phyloP scores from a whole-genome alignment of 495 filamentous ascomycete species.

The Ascobolus immersus region DNA sequence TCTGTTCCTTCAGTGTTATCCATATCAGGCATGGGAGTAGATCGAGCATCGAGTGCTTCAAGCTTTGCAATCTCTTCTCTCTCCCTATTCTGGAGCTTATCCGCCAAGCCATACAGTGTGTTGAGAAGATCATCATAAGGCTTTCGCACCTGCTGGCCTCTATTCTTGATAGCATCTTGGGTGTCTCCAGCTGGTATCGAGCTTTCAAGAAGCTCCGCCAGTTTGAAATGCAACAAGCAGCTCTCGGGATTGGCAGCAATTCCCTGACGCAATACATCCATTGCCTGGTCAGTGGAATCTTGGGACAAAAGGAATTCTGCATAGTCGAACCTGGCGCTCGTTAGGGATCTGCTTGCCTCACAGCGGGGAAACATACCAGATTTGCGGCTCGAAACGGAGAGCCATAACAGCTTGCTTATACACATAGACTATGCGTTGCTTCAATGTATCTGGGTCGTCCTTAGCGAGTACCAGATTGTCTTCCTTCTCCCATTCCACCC shows the following conservation, averaged over 20 bases:
- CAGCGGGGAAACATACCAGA: no score
- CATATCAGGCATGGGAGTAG: no score
- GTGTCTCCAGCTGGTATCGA: conserved; percentile 40
- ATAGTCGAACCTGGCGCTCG: no score
- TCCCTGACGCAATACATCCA: conserved; percentile 50
- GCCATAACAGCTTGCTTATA: conserved; percentile 92
- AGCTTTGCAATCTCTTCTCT: conserved; percentile 41
- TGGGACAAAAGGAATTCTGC: conserved; percentile 80
- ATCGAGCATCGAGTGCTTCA: conserved; percentile 33
- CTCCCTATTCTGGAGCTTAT: conserved; percentile 48
- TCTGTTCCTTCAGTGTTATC: no score
- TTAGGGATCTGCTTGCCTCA: no score
- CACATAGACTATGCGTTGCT: conserved; percentile 54
- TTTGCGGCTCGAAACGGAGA: conserved; percentile 71
- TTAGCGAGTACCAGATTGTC: conserved; percentile 65
- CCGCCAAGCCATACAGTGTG: conserved; percentile 54
- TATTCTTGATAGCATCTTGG: conserved; percentile 33
- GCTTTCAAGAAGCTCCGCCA: conserved; percentile 59
- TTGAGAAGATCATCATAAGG: conserved; percentile 65
- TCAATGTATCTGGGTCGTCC: conserved; percentile 47
- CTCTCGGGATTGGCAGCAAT: conserved; percentile 82
- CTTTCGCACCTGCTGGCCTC: conserved; percentile 48
- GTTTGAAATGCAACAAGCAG: conserved; percentile 63
- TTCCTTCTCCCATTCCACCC: conserved; percentile 83
- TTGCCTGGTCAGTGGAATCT: conserved; percentile 32